phyloP scores from a whole-genome alignment of 2,329 filamentous ascomycete species.

The Aspergillus ustus region DNA sequence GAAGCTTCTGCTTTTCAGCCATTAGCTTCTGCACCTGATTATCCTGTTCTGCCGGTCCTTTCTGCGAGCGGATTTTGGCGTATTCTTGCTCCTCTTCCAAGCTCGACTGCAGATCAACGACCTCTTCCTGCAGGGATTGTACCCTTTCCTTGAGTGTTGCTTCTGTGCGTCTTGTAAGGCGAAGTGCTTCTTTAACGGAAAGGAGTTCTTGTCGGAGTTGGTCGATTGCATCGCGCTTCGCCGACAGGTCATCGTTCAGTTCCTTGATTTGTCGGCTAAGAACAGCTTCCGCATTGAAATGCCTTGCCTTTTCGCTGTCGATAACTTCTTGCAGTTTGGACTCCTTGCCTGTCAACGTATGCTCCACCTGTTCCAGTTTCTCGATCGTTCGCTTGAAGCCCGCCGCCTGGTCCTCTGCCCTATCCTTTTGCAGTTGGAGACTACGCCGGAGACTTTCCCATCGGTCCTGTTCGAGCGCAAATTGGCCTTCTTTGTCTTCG shows the following conservation, averaged over 20 bases:
- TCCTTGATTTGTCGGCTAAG: constrained; percentile 75
- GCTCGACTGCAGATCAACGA: constrained; percentile 72
- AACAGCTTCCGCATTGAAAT: constrained; percentile 71
- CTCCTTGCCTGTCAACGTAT: constrained; percentile 70
- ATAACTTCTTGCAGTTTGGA: constrained; percentile 69
- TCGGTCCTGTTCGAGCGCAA: constrained; percentile 72
- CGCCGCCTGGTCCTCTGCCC: constrained; percentile 68
- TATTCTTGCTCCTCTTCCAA: constrained; percentile 69
- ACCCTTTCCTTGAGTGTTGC: constrained; percentile 67
- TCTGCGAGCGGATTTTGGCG: constrained; percentile 60
- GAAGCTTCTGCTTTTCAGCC: constrained; percentile 66
- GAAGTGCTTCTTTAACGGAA: constrained; percentile 69
- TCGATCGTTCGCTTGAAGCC: constrained; percentile 74
- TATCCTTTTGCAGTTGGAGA: constrained; percentile 68
- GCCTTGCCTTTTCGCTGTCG: constrained; percentile 72
- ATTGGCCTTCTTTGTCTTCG: constrained; percentile 71
- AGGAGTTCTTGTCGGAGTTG: constrained; percentile 70
- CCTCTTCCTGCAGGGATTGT: constrained; percentile 72
- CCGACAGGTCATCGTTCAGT: constrained; percentile 71
- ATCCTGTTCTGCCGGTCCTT: constrained; percentile 63
- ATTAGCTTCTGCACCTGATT: constrained; percentile 60
- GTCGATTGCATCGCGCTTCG: constrained; percentile 68
- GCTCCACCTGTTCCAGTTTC: constrained; percentile 69
- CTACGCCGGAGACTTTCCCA: constrained; percentile 71
- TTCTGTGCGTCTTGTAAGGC: constrained; percentile 68